These are phyloP conservation scores for Panus rudis DNA, from an alignment of 768 basidiomycete species.

Conservation along the genomic window DNA sequence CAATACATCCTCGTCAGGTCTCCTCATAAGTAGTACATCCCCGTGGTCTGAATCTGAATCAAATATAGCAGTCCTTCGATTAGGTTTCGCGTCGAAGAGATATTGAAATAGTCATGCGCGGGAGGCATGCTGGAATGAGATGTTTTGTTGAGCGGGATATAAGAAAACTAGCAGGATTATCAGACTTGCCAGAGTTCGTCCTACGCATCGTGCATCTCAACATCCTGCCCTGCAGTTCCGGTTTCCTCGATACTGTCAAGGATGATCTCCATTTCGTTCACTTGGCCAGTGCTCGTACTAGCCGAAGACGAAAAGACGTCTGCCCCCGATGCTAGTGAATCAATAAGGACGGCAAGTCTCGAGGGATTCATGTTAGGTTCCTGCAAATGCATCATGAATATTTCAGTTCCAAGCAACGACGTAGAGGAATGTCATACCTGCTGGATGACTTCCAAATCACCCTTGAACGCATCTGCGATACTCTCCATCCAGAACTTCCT, in stretches of 20 bases:
- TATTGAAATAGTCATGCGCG: too few relatives aligned
- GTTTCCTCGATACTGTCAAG: slow-evolving; percentile 27
- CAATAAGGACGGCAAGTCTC: slow-evolving; percentile 67
- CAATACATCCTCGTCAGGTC: too few relatives aligned
- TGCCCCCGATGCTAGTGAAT: slow-evolving; percentile 74
- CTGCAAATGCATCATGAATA: slow-evolving; percentile 19
- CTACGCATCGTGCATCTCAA: too few relatives aligned
- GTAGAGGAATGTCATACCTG: slow-evolving; percentile 51
- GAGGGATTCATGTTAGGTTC: slow-evolving; percentile 66
- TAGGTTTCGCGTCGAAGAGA: too few relatives aligned
- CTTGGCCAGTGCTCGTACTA: slow-evolving; percentile 16
- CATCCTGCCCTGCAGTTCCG: neutral
- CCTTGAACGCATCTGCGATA: slow-evolving; percentile 74
- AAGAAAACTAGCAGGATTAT: too few relatives aligned
- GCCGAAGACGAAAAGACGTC: slow-evolving; percentile 55
- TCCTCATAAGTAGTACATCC: too few relatives aligned
- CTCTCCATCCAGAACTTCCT: slow-evolving; percentile 84
- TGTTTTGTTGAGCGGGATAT: too few relatives aligned
- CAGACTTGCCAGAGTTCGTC: too few relatives aligned
- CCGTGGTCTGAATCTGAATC: too few relatives aligned
- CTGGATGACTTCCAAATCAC: slow-evolving; percentile 77
- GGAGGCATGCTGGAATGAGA: too few relatives aligned
- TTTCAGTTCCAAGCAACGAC: too few relatives aligned
- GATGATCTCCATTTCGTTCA: slow-evolving; percentile 75
- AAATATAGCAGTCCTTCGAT: too few relatives aligned